Conservation (phyloP, 2,329 filamentous ascomycete genomes). For the Apiospora kogelbergensis region DNA sequence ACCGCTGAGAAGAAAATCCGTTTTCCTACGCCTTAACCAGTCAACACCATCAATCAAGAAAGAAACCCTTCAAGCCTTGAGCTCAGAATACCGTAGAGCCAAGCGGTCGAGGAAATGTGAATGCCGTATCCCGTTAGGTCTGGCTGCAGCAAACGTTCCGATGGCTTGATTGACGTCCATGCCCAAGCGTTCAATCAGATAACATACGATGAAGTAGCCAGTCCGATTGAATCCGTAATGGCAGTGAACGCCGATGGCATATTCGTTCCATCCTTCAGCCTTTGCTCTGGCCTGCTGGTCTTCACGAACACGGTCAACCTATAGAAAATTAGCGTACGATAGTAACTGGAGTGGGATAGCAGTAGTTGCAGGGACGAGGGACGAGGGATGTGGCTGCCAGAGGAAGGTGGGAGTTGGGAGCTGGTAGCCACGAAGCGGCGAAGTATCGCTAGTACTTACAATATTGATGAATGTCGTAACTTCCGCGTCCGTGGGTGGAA, state of each 20-base stretch:
- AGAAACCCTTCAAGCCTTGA: constrained; percentile 13
- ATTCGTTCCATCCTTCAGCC: constrained; percentile 41
- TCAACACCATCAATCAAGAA: not conserved
- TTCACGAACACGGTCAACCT: constrained; percentile 60
- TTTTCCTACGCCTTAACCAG: not conserved
- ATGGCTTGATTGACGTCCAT: constrained; percentile 76
- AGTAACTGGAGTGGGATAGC: no score
- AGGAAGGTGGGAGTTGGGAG: no score
- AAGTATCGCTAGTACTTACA: constrained; percentile 27
- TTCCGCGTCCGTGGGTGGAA: constrained; percentile 65
- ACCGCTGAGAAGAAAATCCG: not conserved
- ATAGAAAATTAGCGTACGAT: constrained; percentile 10
- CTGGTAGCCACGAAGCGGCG: not conserved
- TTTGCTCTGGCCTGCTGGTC: constrained; percentile 49
- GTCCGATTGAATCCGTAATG: constrained; percentile 97
- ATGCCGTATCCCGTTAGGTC: constrained; percentile 85
- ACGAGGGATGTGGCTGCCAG: no score
- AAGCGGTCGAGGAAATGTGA: constrained; percentile 84
- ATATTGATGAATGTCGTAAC: constrained; percentile 51
- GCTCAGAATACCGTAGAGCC: constrained; percentile 69
- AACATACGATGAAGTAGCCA: constrained; percentile 86
- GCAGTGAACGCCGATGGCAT: constrained; percentile 80
- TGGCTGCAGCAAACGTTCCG: constrained; percentile 68
- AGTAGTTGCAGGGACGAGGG: no score
- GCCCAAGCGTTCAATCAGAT: constrained; percentile 79